A percentile compares a stretch with the other conserved stretches of the same genome.
phyloP scores from a whole-genome alignment of 495 filamentous ascomycete species.

The Aspergillus ellipticus region DNA sequence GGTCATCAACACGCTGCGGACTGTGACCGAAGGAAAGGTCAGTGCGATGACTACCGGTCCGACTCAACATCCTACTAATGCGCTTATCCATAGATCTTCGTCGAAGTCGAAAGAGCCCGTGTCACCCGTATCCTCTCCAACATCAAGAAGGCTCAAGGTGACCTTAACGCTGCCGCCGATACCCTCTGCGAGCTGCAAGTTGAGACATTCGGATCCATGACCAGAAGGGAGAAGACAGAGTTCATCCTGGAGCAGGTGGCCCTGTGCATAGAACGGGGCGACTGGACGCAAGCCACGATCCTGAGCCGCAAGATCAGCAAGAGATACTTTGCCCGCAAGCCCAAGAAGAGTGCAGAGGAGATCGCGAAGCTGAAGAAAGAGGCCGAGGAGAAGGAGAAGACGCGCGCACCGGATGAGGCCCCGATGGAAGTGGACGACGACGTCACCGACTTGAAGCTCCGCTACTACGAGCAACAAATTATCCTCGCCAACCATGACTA shows the following conservation, averaged over 20 bases:
- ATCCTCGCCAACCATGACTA: slow-evolving; percentile 89
- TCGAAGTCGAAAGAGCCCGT: slow-evolving; percentile 95
- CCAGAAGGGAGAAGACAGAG: slow-evolving; percentile 92
- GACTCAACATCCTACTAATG: slow-evolving; percentile 4
- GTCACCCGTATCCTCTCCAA: slow-evolving; percentile 91
- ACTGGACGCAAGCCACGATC: slow-evolving; percentile 95
- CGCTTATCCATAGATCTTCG: slow-evolving; percentile 67
- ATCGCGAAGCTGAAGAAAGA: slow-evolving; percentile 85
- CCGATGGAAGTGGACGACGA: slow-evolving; percentile 79
- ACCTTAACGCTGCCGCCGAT: slow-evolving; percentile 83
- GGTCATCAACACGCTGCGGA: slow-evolving; percentile 89
- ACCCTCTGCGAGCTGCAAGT: slow-evolving; percentile 97
- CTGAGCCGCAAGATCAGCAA: slow-evolving; percentile 96
- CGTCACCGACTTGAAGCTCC: slow-evolving; percentile 92
- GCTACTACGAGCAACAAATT: slow-evolving; percentile 96
- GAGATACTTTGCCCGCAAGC: slow-evolving; percentile 80
- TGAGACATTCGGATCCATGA: slow-evolving; percentile 98
- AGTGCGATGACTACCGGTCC: slow-evolving; percentile 7
- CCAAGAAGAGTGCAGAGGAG: slow-evolving; percentile 82
- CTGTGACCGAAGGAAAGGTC: slow-evolving; percentile 96
- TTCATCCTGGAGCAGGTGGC: slow-evolving; percentile 96
- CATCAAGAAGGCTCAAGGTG: slow-evolving; percentile 93
- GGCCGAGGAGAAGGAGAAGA: slow-evolving; percentile 75
- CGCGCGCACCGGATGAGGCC: slow-evolving; percentile 62
- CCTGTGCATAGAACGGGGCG: slow-evolving; percentile 89